Conservation (phyloP, 2,329 filamentous ascomycete species). For the Dactylonectria estremocensis region DNA sequence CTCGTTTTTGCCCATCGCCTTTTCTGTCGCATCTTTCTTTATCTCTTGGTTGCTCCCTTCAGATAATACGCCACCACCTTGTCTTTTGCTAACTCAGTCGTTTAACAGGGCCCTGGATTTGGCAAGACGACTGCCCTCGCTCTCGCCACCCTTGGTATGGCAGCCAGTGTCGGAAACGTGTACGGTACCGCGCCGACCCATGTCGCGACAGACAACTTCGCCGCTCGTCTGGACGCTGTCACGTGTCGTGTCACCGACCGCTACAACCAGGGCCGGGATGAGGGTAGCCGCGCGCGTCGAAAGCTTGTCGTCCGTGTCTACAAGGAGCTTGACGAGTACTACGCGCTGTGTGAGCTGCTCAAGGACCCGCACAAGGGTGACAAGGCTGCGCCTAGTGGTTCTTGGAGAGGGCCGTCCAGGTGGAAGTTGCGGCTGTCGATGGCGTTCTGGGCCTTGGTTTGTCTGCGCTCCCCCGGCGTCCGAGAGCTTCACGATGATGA, state of each 20-base stretch:
- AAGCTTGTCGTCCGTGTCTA: constrained; percentile 24
- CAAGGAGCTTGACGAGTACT: constrained; percentile 1
- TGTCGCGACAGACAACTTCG: constrained; percentile 38
- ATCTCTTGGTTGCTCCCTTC: no score
- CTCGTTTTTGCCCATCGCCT: no score
- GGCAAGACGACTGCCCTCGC: constrained; percentile 33
- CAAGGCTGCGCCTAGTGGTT: background rate
- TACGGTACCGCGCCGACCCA: constrained; percentile 34
- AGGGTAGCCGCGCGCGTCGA: background rate
- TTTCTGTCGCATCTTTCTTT: background rate
- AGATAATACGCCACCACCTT: no score
- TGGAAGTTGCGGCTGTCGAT: constrained; percentile 30
- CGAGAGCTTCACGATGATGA: no score
- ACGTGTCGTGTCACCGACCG: background rate
- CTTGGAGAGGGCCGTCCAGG: constrained; percentile 1
- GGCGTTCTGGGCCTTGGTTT: constrained; percentile 27
- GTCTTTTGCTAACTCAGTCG: no score
- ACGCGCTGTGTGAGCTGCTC: constrained; percentile 12
- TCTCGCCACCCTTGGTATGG: constrained; percentile 26
- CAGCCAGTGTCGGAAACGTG: constrained; percentile 18
- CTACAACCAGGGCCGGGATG: constrained; percentile 10
- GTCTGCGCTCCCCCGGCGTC: background rate
- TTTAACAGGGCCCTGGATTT: constrained; percentile 18
- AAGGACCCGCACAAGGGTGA: constrained; percentile 8
- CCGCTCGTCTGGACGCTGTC: constrained; percentile 20